Conservation (phyloP, 768 basidiomycete genomes). For the Trichaptum fuscoviolaceum region DNA sequence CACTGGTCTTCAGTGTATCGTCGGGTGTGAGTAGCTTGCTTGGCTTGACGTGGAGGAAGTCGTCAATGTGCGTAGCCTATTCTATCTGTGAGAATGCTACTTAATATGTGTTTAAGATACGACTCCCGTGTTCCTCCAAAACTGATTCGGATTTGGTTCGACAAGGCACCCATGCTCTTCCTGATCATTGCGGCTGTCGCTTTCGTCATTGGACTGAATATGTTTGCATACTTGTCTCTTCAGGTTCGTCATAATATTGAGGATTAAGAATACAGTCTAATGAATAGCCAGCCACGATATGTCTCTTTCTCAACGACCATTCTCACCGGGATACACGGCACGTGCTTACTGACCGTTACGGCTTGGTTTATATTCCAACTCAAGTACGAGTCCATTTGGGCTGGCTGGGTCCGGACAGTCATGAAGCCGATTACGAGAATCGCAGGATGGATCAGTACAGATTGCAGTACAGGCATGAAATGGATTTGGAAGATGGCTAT, state of each 20-base stretch:
- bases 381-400: neutral
- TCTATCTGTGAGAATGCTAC: too few relatives aligned
- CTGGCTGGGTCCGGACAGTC: neutral
- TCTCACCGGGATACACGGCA: neutral
- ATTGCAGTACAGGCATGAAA: too few relatives aligned
- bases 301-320: neutral
- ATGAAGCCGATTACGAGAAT: too few relatives aligned
- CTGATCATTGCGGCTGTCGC: neutral
- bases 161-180: neutral
- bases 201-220: neutral
- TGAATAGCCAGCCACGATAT: neutral
- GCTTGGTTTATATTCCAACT: neutral
- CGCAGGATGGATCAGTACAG: too few relatives aligned
- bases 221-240: neutral
- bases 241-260: neutral
- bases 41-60: neutral
- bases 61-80: neutral
- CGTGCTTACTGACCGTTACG: neutral
- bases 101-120: neutral
- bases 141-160: neutral
- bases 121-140: neutral
- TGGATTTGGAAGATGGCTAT: too few relatives aligned
- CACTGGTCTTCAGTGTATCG: neutral
- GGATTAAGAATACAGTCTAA: neutral
- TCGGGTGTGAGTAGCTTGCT: neutral